Evolutionary conservation across 2,329 filamentous ascomycete genomes (phyloP), one percentile per base, ranked within the genome.

Genomic region (Dothistroma pini): DNA sequence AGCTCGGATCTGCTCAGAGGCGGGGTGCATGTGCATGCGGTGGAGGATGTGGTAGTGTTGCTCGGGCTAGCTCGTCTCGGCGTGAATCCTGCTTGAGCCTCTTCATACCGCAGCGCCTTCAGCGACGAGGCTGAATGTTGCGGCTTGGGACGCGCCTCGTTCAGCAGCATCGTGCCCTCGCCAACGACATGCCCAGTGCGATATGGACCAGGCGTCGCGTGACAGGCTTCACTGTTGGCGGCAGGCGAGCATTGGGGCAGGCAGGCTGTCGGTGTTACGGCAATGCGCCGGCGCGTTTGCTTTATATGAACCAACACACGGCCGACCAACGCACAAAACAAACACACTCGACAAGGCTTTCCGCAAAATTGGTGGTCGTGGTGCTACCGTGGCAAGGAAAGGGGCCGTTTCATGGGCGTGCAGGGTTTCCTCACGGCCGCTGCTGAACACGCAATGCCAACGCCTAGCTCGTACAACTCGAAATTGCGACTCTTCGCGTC

Each of bases 51-150:
- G 44, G 44, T 22, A 7, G 22, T 34, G 29, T 31, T 32, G 47
- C 31, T 34, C 47, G 29, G n/a, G 41, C 16, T 49, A 35, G 41
- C 14, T 56, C 55, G 48, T 53, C 48, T 50, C 55, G 60, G 60
- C 12, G 57, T 49, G 11, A 57, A 19, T n/a, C 53, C 60, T 10
- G 41, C 50, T 41, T 49, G 22, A 19, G 56, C 56, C 14, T 62
- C 47, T 51, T 62, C 60, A 54, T 62, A 62, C 34, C 60, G 57
- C 48, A 49, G 35, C 25, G 54, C 32, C 44, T 57, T 50, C 54
- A 57, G 29, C 29, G 54, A 57, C 11, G 29, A 35, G 29, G 35
- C 16, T n/a, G 54, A 56, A 12, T 44, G 7, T 41, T 56, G 54
- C 47, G 54, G 19, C 41, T 48, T 34, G 38, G 29, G 25, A 49